Evolutionary conservation across 108 stramenopile species (phyloP).

Genomic region (Phaeodactylum tricornutum): DNA sequence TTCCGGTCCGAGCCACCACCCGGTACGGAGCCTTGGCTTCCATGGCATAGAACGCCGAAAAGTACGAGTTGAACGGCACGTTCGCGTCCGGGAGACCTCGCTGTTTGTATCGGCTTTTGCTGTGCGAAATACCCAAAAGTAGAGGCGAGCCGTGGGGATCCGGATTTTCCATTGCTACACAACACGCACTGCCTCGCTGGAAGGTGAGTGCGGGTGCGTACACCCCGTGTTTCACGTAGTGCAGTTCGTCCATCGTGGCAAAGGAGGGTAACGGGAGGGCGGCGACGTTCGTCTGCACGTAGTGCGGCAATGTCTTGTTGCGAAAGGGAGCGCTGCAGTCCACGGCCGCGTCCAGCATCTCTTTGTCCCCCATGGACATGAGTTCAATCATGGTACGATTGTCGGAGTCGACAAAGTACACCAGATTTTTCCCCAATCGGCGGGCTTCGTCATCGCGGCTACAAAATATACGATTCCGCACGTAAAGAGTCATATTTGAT

Average conservation of each 20-base stretch:
- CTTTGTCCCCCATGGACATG: constrained; percentile 2
- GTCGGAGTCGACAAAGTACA: constrained; percentile 5
- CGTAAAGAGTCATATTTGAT: no score
- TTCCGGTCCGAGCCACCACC: constrained; percentile 9
- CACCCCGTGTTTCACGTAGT: not conserved
- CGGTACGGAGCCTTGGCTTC: not conserved
- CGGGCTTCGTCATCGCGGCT: not conserved
- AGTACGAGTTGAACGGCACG: not conserved
- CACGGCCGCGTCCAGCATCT: no score
- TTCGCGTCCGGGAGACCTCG: not conserved
- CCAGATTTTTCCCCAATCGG: constrained; percentile 1
- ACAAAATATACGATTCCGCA: no score
- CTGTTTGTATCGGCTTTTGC: not conserved
- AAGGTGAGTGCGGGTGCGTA: not conserved
- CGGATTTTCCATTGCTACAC: not conserved
- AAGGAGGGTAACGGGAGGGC: constrained; percentile 6
- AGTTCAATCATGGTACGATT: constrained; percentile 6
- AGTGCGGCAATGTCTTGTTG: no score
- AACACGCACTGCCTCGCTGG: constrained; percentile 6
- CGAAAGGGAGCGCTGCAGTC: no score
- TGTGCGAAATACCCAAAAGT: constrained; percentile 2
- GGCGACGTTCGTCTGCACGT: no score
- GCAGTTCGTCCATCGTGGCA: constrained; percentile 8
- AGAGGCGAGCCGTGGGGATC: not conserved
- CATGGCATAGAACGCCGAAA: constrained; percentile 7